Evolutionary conservation across 345 rosid genomes (phyloP).

Genomic region (Aquilaria sinensis): DNA sequence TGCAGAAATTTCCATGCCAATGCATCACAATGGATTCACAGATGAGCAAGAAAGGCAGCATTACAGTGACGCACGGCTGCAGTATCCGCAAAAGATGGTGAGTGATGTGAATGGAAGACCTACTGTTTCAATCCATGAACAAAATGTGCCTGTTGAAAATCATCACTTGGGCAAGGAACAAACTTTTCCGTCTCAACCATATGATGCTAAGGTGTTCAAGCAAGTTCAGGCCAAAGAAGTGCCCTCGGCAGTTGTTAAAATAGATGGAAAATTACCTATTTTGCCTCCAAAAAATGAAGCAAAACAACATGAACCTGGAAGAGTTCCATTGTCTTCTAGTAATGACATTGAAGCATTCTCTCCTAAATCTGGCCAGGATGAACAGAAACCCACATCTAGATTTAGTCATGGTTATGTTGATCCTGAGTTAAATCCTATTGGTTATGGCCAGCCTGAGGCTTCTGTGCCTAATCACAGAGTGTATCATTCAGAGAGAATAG

Average conservation of each 20-base stretch:
- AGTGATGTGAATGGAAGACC: constrained; percentile 32
- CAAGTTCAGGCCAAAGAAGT: constrained; percentile 30
- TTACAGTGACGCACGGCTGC: constrained; percentile 29
- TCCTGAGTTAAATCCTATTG: constrained; percentile 43
- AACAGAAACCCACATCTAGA: constrained; percentile 31
- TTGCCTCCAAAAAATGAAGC: constrained; percentile 24
- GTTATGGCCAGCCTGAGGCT: constrained; percentile 46
- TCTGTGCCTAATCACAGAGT: constrained; percentile 43
- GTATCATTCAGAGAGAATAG: constrained; percentile 68
- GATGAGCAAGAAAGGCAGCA: constrained; percentile 35
- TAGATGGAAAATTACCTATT: constrained; percentile 27
- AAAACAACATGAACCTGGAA: constrained; percentile 27
- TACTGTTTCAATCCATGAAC: constrained; percentile 31
- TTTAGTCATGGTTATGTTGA: constrained; percentile 33
- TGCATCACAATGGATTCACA: constrained; percentile 31
- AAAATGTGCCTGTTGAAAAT: constrained; percentile 25
- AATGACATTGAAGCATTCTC: constrained; percentile 29
- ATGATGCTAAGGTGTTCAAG: constrained; percentile 33
- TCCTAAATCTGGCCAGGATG: constrained; percentile 39
- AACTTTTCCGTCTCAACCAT: constrained; percentile 24
- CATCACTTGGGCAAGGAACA: constrained; percentile 21
- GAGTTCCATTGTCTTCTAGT: constrained; percentile 34
- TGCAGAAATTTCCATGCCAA: constrained; percentile 29
- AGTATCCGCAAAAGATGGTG: constrained; percentile 24
- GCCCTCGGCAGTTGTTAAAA: constrained; percentile 23